Conservation (phyloP, 192 early-diverging fungal genomes). For the Coemansia umbellata region DNA sequence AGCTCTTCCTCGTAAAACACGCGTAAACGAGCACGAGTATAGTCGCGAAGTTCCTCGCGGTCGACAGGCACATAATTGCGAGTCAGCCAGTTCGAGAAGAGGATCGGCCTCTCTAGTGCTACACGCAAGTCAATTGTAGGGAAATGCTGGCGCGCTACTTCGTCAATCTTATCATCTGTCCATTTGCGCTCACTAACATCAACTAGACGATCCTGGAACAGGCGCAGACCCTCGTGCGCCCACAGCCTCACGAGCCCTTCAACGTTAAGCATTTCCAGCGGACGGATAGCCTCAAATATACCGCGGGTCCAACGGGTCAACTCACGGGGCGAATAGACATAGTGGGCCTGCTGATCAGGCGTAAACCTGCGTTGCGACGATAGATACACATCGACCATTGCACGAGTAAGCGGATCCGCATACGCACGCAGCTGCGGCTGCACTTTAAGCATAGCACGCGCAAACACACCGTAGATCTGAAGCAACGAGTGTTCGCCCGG, state of each 20-base stretch:
- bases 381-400: slow-evolving; percentile 97
- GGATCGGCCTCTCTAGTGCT: slow-evolving; percentile 81
- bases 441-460: slow-evolving; percentile 89
- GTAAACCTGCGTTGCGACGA: slow-evolving; percentile 90
- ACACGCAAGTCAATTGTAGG: slow-evolving; percentile 67
- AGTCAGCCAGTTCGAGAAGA: slow-evolving; percentile 97
- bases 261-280: slow-evolving; percentile 70
- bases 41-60: slow-evolving; percentile 86
- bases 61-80: slow-evolving; percentile 89
- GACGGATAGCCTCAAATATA: slow-evolving; percentile 90
- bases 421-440: slow-evolving; percentile 87
- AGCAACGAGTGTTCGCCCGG: slow-evolving; percentile 86
- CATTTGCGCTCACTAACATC: slow-evolving; percentile 80
- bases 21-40: slow-evolving; percentile 88
- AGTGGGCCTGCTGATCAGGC: slow-evolving; percentile 97
- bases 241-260: slow-evolving; percentile 92
- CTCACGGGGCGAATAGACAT: slow-evolving; percentile 99
- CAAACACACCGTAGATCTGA: slow-evolving; percentile 96
- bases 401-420: slow-evolving; percentile 82
- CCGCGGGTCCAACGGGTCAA: slow-evolving; percentile 98
- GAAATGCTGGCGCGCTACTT: slow-evolving; percentile 83
- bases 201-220: slow-evolving; percentile 99
- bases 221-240: slow-evolving; percentile 96
- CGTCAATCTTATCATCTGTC: slow-evolving; percentile 86
- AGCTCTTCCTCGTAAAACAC: slow-evolving; percentile 99